These are phyloP conservation scores for Lipomyces japonicus DNA, from an alignment of 805 yeast species.

Conservation along the genomic window DNA sequence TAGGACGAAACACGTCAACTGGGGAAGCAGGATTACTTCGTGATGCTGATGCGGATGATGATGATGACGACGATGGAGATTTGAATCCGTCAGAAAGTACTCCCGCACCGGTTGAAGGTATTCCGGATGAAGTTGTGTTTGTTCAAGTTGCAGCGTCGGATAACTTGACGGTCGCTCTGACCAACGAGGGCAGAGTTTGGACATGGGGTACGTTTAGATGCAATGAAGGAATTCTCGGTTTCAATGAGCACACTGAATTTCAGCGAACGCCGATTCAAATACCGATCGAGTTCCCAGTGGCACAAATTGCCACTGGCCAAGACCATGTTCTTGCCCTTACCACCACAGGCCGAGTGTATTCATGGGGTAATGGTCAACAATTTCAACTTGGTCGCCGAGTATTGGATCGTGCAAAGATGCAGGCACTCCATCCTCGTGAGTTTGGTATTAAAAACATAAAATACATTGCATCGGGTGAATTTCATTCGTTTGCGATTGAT, in stretches of 20 bases:
- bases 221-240: conserved; percentile 88
- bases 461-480: conserved; percentile 88
- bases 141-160: conserved; percentile 90
- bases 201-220: conserved; percentile 96
- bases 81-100: conserved; percentile 86
- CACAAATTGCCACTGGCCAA: conserved; percentile 85
- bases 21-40: conserved; percentile 57
- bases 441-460: conserved; percentile 77
- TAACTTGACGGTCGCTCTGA: conserved; percentile 76
- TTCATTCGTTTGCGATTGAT: conserved; percentile 90
- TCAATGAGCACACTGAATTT: conserved; percentile 56
- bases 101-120: conserved; percentile 69
- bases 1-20: conserved; percentile 73
- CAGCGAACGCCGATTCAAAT: conserved; percentile 70
- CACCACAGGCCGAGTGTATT: conserved; percentile 76
- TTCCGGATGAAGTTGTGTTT: conserved; percentile 50
- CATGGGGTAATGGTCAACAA: conserved; percentile 98
- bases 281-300: conserved; percentile 58
- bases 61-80: conserved; percentile 69
- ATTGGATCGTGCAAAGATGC: conserved; percentile 68
- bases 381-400: conserved; percentile 86
- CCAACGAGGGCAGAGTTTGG: conserved; percentile 79
- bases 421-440: conserved; percentile 73
- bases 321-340: conserved; percentile 87
- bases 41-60: conserved; percentile 64